Conservation (phyloP, 75 land plant genomes). For the Pseudotsuga menziesii region DNA sequence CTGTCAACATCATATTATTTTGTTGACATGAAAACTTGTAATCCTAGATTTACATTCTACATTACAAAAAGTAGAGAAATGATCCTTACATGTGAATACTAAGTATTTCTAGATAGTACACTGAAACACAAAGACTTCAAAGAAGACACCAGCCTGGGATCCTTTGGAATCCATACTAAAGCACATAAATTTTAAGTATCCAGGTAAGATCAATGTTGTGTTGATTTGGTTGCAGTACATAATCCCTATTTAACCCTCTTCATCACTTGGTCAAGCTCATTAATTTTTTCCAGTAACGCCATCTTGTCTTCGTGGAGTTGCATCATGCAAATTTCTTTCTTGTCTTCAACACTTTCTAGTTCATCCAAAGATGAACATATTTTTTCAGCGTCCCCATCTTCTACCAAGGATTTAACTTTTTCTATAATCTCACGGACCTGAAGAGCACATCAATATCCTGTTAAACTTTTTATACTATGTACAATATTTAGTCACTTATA, state of each 20-base stretch:
- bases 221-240: no score
- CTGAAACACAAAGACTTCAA: no score
- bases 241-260: conserved; percentile 11
- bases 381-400: conserved; percentile 59
- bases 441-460: background rate
- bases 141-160: no score
- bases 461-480: background rate
- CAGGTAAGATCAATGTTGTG: no score
- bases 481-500: background rate
- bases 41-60: no score
- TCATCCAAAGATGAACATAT: conserved; percentile 53
- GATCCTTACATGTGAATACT: no score
- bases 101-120: no score
- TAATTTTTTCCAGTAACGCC: conserved; percentile 62
- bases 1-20: no score
- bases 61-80: no score
- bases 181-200: no score
- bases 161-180: no score
- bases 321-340: conserved; percentile 54
- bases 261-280: conserved; percentile 63
- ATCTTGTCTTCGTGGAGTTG: conserved; percentile 68
- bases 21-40: no score
- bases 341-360: conserved; percentile 52
- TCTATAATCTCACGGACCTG: conserved; percentile 65
- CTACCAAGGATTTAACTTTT: conserved; percentile 38